Conservation (phyloP, 1,139 yeast genomes). For the Candida glucosophila region DNA sequence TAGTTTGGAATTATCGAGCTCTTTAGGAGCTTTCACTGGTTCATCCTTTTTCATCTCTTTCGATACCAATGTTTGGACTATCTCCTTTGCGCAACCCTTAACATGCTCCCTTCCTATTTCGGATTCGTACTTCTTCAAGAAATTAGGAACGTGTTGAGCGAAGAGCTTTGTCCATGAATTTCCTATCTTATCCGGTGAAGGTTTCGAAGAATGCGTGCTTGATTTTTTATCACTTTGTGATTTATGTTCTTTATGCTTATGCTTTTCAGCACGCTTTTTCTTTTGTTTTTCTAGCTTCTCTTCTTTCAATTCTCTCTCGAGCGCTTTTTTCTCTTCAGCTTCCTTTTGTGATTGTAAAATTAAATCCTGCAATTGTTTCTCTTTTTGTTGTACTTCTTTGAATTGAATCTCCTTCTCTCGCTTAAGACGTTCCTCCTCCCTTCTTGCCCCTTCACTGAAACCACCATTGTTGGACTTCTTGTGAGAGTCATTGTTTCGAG, state of each 20-base stretch:
- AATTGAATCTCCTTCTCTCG: constrained; percentile 25
- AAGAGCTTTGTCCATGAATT: constrained; percentile 53
- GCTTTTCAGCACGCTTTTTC: constrained; percentile 7
- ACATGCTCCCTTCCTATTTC: constrained; percentile 66
- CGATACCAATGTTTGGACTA: constrained; percentile 51
- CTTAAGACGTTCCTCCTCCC: constrained; percentile 28
- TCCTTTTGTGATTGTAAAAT: constrained; percentile 28
- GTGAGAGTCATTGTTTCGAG: constrained; percentile 2
- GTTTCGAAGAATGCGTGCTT: constrained; percentile 5
- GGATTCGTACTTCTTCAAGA: constrained; percentile 56
- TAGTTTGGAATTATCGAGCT: constrained; percentile 54
- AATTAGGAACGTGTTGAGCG: constrained; percentile 75
- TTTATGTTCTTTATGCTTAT: constrained; percentile 6
- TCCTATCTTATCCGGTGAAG: constrained; percentile 11
- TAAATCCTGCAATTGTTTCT: constrained; percentile 27
- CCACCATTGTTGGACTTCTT: constrained; percentile 1
- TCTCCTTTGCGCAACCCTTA: constrained; percentile 73
- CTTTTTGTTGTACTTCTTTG: constrained; percentile 22
- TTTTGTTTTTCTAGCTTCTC: constrained; percentile 7
- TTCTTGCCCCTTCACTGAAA: constrained; percentile 12
- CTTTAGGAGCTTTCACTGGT: constrained; percentile 39
- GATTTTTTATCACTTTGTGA: constrained; percentile 2
- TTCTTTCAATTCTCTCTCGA: constrained; percentile 7
- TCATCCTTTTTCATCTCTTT: constrained; percentile 53
- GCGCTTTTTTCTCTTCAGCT: constrained; percentile 12